Conservation (phyloP, 495 filamentous ascomycete genomes). For the Penicillium parvum region DNA sequence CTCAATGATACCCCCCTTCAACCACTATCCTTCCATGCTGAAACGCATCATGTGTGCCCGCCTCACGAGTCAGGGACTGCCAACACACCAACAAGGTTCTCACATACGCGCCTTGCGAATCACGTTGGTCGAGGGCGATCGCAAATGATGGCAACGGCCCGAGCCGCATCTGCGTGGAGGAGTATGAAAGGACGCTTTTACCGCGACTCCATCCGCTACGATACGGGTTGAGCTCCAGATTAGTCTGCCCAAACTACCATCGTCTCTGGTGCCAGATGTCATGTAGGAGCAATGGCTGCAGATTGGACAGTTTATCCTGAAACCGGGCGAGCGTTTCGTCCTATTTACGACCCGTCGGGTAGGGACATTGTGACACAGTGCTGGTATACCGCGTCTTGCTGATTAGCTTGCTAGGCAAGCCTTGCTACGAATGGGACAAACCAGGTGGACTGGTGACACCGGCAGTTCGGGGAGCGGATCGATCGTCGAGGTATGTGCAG, state of each 20-base stretch:
- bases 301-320: conserved; percentile 5
- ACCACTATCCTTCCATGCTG: neutral
- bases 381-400: no score
- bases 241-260: neutral
- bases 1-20: no score
- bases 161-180: conserved; percentile 3
- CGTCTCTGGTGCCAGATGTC: neutral
- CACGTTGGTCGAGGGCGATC: no score
- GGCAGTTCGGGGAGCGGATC: no score
- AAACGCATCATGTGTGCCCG: conserved; percentile 1
- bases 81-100: conserved; percentile 2
- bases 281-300: conserved; percentile 3
- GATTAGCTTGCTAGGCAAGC: neutral
- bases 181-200: no score
- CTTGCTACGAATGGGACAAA: conserved; percentile 6
- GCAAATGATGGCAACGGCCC: no score
- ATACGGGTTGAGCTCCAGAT: no score
- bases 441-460: neutral
- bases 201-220: neutral
- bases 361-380: no score
- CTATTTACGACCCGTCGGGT: conserved; percentile 3
- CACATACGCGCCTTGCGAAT: no score
- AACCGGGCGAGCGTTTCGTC: conserved; percentile 2
- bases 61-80: conserved; percentile 3
- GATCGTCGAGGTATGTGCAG: no score